A percentile compares a stretch with the other conserved stretches of the same genome.
Evolutionary conservation across 345 rosid species (phyloP).

Genomic region (Moringa oleifera): DNA sequence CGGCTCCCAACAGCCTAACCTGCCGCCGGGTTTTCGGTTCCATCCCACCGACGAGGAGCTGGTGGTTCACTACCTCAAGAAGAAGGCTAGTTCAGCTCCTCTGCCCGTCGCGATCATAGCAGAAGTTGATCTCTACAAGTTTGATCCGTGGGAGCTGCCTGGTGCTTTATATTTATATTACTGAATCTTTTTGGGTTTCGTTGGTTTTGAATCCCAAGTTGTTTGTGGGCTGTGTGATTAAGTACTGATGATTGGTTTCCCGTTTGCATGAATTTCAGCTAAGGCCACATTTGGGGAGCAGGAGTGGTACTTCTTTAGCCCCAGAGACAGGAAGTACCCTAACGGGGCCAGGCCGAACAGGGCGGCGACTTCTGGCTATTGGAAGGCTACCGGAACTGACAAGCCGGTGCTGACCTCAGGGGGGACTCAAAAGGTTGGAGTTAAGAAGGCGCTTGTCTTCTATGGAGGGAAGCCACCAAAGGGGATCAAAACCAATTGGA

Average conservation of each 20-base stretch:
- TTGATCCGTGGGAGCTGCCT: constrained; percentile 98
- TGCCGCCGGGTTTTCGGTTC: constrained; percentile 96
- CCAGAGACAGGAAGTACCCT: constrained; percentile 92
- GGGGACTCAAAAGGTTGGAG: constrained; percentile 73
- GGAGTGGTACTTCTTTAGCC: constrained; percentile 98
- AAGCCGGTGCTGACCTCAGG: constrained; percentile 71
- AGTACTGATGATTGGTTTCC: neutral
- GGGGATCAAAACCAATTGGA: constrained; percentile 96
- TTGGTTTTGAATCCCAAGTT: too few species aligned
- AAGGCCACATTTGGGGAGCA: constrained; percentile 94
- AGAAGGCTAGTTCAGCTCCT: constrained; percentile 66
- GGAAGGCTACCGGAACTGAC: constrained; percentile 99
- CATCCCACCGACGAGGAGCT: constrained; percentile 99
- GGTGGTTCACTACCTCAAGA: constrained; percentile 84
- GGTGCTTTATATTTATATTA: constrained; percentile 25
- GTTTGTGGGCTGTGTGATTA: too few species aligned
- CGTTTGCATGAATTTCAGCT: constrained; percentile 23
- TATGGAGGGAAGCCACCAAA: constrained; percentile 97
- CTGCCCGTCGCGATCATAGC: constrained; percentile 83
- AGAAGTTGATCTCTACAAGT: constrained; percentile 87
- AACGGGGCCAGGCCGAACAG: constrained; percentile 95
- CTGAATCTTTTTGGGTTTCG: neutral
- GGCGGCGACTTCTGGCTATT: constrained; percentile 95
- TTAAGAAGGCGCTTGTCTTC: constrained; percentile 87
- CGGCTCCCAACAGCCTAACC: constrained; percentile 62